Conservation (phyloP, 176 grass and related monocot species). For the Avena eriantha region DNA sequence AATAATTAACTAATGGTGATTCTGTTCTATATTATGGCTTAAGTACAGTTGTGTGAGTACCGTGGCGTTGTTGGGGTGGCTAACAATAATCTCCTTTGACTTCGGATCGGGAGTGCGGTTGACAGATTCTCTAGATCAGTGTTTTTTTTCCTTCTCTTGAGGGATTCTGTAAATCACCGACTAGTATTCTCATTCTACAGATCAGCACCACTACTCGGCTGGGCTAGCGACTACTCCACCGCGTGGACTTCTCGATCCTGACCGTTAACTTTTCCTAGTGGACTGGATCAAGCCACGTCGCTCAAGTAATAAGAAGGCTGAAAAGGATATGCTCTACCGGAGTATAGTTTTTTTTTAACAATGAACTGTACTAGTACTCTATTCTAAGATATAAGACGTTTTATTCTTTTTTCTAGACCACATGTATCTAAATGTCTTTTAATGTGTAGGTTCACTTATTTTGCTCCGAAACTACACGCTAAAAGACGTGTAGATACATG, state of each 20-base stretch:
- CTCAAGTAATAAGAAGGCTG: not conserved
- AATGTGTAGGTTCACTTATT: too few relatives aligned
- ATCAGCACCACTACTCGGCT: not conserved
- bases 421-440: too few relatives aligned
- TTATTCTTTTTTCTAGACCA: too few relatives aligned
- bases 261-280: not conserved
- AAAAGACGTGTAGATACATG: too few relatives aligned
- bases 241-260: slow-evolving; percentile 5
- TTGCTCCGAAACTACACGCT: too few relatives aligned
- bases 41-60: not conserved
- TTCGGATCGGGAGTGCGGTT: not conserved
- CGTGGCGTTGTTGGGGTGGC: not conserved
- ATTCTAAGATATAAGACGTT: too few relatives aligned
- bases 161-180: not conserved
- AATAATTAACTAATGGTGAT: not conserved
- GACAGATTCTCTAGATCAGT: slow-evolving; percentile 18
- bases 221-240: not conserved
- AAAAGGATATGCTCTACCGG: not conserved
- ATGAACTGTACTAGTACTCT: too few relatives aligned
- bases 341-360: not conserved
- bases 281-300: slow-evolving; percentile 15
- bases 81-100: slow-evolving; percentile 22
- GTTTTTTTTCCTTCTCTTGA: not conserved
- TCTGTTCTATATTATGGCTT: not conserved
- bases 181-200: not conserved